Evolutionary conservation across 2,329 filamentous ascomycete genomes (phyloP).

Genomic region (Pseudogymnoascus pannorum): DNA sequence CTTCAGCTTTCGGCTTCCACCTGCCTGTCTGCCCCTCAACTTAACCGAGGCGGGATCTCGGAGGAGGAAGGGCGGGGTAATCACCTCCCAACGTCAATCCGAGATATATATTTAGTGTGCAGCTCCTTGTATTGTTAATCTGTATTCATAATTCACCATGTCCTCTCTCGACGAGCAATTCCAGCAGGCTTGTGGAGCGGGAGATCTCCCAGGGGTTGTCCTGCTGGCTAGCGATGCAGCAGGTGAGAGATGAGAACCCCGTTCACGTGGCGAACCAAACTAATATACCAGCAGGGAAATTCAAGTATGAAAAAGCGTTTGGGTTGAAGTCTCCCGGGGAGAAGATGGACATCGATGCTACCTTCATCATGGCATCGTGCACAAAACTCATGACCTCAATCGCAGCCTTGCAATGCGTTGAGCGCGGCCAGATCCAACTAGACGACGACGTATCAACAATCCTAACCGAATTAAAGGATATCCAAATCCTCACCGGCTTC

Average conservation of each 20-base stretch:
- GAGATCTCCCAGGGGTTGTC: not conserved
- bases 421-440: conserved; percentile 40
- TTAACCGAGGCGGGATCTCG: conserved; percentile 3
- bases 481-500: conserved; percentile 23
- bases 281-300: conserved; percentile 25
- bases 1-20: not conserved
- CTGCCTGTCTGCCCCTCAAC: not conserved
- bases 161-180: not conserved
- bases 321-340: conserved; percentile 24
- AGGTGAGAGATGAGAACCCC: conserved; percentile 14
- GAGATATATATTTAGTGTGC: not conserved
- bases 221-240: conserved; percentile 14
- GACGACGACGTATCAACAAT: conserved; percentile 35
- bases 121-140: not conserved
- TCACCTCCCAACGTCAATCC: not conserved
- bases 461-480: conserved; percentile 23
- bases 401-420: conserved; percentile 50
- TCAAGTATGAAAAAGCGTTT: conserved; percentile 31
- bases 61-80: not conserved
- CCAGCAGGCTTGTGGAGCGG: not conserved
- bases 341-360: conserved; percentile 49
- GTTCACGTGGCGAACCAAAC: not conserved
- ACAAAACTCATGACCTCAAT: conserved; percentile 48
- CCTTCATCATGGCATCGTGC: conserved; percentile 52
- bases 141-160: not conserved